Percentiles rank a stretch among this genome's conserved stretches.
Conservation (phyloP, 2,329 filamentous ascomycete species). For the Exophiala mesophila region DNA sequence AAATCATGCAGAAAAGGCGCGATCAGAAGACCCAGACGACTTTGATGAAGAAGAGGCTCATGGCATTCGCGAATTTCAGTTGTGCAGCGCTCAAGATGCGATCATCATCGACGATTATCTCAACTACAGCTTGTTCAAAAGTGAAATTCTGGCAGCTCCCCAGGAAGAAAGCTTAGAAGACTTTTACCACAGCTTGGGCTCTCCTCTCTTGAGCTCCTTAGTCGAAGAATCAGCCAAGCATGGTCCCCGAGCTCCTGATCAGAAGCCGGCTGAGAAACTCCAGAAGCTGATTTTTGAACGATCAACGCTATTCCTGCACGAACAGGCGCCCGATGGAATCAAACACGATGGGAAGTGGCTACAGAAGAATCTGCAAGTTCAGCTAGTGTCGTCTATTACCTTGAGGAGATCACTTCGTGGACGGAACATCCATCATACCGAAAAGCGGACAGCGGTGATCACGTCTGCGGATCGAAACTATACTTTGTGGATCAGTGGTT, state of each 20-base stretch:
- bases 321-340: slow-evolving; percentile 71
- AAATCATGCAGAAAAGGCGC: slow-evolving; percentile 30
- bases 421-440: slow-evolving; percentile 63
- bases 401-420: slow-evolving; percentile 71
- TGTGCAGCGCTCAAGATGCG: slow-evolving; percentile 66
- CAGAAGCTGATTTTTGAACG: slow-evolving; percentile 81
- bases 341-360: slow-evolving; percentile 87
- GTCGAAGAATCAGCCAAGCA: slow-evolving; percentile 74
- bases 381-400: slow-evolving; percentile 71
- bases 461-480: slow-evolving; percentile 54
- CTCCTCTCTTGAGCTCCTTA: slow-evolving; percentile 67
- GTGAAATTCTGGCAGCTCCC: slow-evolving; percentile 76
- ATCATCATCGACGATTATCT: slow-evolving; percentile 84
- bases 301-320: slow-evolving; percentile 83
- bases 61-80: slow-evolving; percentile 70
- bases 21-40: slow-evolving; percentile 37
- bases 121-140: slow-evolving; percentile 82
- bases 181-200: slow-evolving; percentile 79
- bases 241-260: slow-evolving; percentile 61
- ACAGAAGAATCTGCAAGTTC: slow-evolving; percentile 74
- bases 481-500: slow-evolving; percentile 70
- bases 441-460: slow-evolving; percentile 70
- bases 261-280: slow-evolving; percentile 63
- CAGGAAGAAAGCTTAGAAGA: slow-evolving; percentile 82
- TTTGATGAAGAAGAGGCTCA: slow-evolving; percentile 56